Conservation (phyloP, 2,329 filamentous ascomycete genomes). For the Apiospora marii region DNA sequence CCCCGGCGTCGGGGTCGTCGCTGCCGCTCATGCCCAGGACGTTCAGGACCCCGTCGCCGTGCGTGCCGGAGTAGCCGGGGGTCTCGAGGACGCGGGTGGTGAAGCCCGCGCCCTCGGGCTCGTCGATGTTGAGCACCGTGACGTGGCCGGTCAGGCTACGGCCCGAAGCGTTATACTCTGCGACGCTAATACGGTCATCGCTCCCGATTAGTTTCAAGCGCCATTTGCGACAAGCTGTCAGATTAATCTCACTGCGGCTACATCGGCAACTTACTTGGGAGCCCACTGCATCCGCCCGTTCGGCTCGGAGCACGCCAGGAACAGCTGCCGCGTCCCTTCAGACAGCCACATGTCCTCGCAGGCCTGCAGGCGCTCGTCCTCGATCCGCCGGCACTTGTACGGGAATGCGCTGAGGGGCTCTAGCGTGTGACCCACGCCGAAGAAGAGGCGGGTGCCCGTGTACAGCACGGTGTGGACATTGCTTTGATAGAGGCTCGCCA, state of each 20-base stretch:
- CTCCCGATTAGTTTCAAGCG: background rate
- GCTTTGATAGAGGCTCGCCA: constrained; percentile 32
- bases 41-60: constrained; percentile 41
- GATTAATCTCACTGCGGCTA: no score
- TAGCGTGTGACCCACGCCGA: constrained; percentile 36
- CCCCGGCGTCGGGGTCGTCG: constrained; percentile 33
- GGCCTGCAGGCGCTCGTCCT: constrained; percentile 37
- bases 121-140: constrained; percentile 44
- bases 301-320: constrained; percentile 41
- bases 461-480: constrained; percentile 33
- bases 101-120: constrained; percentile 33
- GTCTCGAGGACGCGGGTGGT: constrained; percentile 35
- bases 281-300: constrained; percentile 34
- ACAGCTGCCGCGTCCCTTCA: constrained; percentile 40
- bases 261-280: constrained; percentile 34
- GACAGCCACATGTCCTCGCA: constrained; percentile 46
- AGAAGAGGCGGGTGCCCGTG: constrained; percentile 27
- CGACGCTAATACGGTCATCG: background rate
- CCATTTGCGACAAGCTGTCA: no score
- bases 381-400: constrained; percentile 40
- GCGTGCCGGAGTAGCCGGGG: constrained; percentile 39
- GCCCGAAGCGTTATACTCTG: constrained; percentile 37
- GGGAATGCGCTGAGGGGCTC: constrained; percentile 41
- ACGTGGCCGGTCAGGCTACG: constrained; percentile 43
- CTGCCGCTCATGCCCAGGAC: constrained; percentile 42